phyloP scores from a whole-genome alignment of 148 eudicot genomes.

The Arbutus unedo region DNA sequence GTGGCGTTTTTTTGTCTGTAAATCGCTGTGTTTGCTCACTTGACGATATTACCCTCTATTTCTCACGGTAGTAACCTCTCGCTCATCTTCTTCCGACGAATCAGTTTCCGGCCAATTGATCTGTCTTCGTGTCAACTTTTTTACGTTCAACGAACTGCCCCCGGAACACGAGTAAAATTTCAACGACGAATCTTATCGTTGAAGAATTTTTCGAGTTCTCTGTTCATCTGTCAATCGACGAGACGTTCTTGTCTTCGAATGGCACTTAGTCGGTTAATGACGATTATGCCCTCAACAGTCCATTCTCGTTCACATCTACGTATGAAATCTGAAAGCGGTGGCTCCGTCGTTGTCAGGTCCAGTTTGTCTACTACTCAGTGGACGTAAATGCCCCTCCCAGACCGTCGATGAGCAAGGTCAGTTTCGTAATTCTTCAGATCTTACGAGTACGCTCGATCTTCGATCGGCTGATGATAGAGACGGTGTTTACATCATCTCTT shows the following conservation, averaged over 20 bases:
- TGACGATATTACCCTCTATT: neutral
- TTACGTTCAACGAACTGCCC: neutral
- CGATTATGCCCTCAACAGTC: neutral
- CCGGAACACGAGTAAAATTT: neutral
- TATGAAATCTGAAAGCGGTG: neutral
- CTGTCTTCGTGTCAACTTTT: neutral
- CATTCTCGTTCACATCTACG: neutral
- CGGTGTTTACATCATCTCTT: neutral
- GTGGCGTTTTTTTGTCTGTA: neutral
- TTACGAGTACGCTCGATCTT: neutral
- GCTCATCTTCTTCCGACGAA: neutral
- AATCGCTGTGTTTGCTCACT: neutral
- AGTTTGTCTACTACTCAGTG: neutral
- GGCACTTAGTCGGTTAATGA: neutral
- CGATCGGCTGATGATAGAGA: neutral
- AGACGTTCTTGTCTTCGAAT: neutral
- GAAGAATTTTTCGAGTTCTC: neutral
- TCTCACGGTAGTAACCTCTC: neutral
- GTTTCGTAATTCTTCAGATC: neutral
- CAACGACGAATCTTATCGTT: neutral
- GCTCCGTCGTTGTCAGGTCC: conserved; percentile 1
- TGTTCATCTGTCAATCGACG: neutral
- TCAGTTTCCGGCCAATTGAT: conserved; percentile 10
- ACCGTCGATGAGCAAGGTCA: neutral
- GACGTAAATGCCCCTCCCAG: neutral